Base-by-base conservation (phyloP, 2,329 filamentous ascomycete species). In the Triangularia setosa region DNA sequence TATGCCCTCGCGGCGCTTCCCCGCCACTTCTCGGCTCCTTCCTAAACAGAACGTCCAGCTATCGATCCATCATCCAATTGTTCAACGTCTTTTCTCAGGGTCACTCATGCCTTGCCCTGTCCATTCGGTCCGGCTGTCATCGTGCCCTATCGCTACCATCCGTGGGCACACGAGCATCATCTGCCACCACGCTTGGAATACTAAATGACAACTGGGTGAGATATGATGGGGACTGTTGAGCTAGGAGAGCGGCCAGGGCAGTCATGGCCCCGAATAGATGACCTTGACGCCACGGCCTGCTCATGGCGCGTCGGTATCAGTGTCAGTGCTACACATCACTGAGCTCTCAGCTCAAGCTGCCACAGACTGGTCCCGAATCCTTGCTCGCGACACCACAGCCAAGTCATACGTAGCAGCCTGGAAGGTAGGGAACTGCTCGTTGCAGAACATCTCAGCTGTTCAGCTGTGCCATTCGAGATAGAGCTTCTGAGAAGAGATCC, bases 31-130 rank as follows among this genome's bases (percentile, higher is more conserved):
- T 60, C 35, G 35, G 35, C 58, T 60, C 58, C 58, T 60, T 60
- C 58, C 58, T 60, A 60, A 60, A 60, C 58, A 53, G 58, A 60
- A 40, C 40, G 24, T 27, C 40, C 23, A 28, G 28, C 58, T 23
- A 40, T 53, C 12, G 4, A 16, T 55, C 52, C 27, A 55, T 18
- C 23, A 27, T 48, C 40, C 40, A 48, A 48, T 48, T 48, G 7
- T 48, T 48, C 40, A 21, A 48, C 40, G 40, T 18, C 18, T 48
- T 21, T 48, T 18, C 33, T 40, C n/a, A 9, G n/a, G n/a, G 40
- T 18, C 18, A 33, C 40, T 21, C 40, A 48, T 21, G 40, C 40
- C 8, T 48, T 48, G 18, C n/a, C 40, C 21, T 48, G 40, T 48
- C 40, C 40, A 48, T 48, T 48, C 40, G 40, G 40, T 48, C 40